Evolutionary conservation across 805 yeast genomes (phyloP).

Genomic region (Trichomonascus vanleenenianus): DNA sequence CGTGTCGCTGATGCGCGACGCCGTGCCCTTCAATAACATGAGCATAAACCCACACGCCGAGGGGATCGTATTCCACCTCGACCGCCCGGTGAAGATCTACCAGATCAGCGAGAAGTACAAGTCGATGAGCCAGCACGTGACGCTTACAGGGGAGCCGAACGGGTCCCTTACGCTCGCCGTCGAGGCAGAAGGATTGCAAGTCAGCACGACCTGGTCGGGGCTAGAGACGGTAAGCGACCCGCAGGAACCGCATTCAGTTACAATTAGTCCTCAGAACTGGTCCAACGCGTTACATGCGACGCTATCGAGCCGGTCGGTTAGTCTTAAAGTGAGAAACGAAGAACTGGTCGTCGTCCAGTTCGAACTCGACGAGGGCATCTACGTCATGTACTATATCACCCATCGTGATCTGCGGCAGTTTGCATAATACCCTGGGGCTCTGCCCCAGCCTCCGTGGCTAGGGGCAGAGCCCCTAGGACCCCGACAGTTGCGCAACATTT

Average conservation of each 20-base stretch:
- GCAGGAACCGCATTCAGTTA: slow-evolving; percentile 7
- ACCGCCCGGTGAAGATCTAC: slow-evolving; percentile 9
- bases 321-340: slow-evolving; percentile 18
- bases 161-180: slow-evolving; percentile 21
- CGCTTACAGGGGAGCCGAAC: slow-evolving; percentile 14
- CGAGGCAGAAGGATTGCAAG: slow-evolving; percentile 21
- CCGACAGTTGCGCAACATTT: too few species aligned
- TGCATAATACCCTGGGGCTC: too few species aligned
- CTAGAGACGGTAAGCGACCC: slow-evolving; percentile 4
- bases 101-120: slow-evolving; percentile 28
- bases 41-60: too few species aligned
- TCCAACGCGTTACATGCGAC: slow-evolving; percentile 17
- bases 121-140: slow-evolving; percentile 18
- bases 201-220: slow-evolving; percentile 23
- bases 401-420: slow-evolving; percentile 4
- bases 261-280: slow-evolving; percentile 19
- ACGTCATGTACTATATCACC: slow-evolving; percentile 18
- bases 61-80: not conserved
- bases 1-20: too few species aligned
- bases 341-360: slow-evolving; percentile 17
- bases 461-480: too few species aligned
- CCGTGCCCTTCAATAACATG: too few species aligned
- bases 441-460: too few species aligned
- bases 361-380: slow-evolving; percentile 1
- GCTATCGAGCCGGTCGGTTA: slow-evolving; percentile 11